Conservation (phyloP, 1,284 basidiomycete species). For the Ceratobasidium sp. region DNA sequence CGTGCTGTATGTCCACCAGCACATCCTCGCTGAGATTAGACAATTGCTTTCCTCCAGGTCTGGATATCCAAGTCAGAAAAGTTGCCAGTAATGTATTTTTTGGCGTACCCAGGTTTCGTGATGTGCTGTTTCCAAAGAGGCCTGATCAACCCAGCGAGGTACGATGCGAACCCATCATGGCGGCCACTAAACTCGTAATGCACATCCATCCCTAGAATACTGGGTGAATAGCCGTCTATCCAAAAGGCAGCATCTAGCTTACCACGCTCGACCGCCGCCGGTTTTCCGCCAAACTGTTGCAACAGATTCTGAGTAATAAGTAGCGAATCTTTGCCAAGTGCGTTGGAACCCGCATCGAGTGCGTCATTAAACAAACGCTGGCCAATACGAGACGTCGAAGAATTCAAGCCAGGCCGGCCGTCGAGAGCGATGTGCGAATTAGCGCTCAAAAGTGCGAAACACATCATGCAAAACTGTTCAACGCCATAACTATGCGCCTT, state of each 20-base stretch:
- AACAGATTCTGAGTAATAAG: slow-evolving; percentile 39
- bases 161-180: slow-evolving; percentile 87
- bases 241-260: neutral
- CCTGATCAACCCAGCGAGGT: slow-evolving; percentile 82
- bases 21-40: slow-evolving; percentile 67
- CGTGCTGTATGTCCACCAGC: slow-evolving; percentile 76
- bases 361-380: slow-evolving; percentile 35
- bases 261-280: slow-evolving; percentile 36
- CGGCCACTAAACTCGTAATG: slow-evolving; percentile 72
- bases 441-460: slow-evolving; percentile 73
- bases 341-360: slow-evolving; percentile 36
- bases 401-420: slow-evolving; percentile 22
- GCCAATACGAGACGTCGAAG: slow-evolving; percentile 1
- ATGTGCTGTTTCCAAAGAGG: slow-evolving; percentile 88
- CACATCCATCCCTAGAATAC: slow-evolving; percentile 37
- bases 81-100: neutral
- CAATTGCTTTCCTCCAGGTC: slow-evolving; percentile 58
- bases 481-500: slow-evolving; percentile 70
- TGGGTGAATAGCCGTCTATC: neutral
- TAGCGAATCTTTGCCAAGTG: slow-evolving; percentile 30
- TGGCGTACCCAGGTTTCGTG: slow-evolving; percentile 63
- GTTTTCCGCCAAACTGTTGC: slow-evolving; percentile 44
- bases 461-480: slow-evolving; percentile 89
- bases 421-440: slow-evolving; percentile 41
- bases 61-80: slow-evolving; percentile 48